Base-by-base conservation (phyloP, 805 yeast genomes). In the Yarrowia bubula region DNA sequence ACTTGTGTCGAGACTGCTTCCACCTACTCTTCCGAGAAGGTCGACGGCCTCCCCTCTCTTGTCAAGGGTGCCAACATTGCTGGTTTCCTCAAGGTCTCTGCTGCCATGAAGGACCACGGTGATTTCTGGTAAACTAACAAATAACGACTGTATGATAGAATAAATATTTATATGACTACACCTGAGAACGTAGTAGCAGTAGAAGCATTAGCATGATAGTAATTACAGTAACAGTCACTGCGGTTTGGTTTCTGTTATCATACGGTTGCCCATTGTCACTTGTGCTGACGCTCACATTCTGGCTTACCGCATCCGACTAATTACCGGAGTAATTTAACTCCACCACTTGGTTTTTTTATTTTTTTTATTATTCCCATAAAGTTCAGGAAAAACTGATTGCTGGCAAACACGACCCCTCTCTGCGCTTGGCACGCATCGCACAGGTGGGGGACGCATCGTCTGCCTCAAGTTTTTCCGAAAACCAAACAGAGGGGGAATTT, bases 61-160 rank as follows among this genome's bases (percentile, higher is more conserved):
- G 96, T 93, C 72, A 90, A 90, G 85, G 99, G 99, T 83, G 98
- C 98, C 75, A 93, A 93, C 88, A 88, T 93, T 82, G 98, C 98
- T 71, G 98, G 98, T 80, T 93, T 93, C 87, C 86, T 92, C 77
- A 93, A 93, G 86, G 99, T 93, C 75, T 98, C 97, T 72, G 95
- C 90, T 73, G 98, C 98, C 74, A 93, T 93, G 99, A 88, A 89
- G 76, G 96, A 84, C 84, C 97, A 90, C 79, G 99, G 98, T 82
- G 98, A 93, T 72, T 86, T 75, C 70, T 76, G 74, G 73, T 75
- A 70, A 61, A 61, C 57, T 61, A 61, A 47, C 65, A 44, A 44
- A 37, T 48, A 48, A 39, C 57, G 46, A 61, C 46, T 61, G 64
- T 47, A 39, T 48, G 57, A 61, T 61, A 55, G 61, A 55, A 39